These are phyloP conservation scores for Sanghuangporus sanghuang DNA, from an alignment of 1,284 basidiomycete species.

Conservation along the genomic window DNA sequence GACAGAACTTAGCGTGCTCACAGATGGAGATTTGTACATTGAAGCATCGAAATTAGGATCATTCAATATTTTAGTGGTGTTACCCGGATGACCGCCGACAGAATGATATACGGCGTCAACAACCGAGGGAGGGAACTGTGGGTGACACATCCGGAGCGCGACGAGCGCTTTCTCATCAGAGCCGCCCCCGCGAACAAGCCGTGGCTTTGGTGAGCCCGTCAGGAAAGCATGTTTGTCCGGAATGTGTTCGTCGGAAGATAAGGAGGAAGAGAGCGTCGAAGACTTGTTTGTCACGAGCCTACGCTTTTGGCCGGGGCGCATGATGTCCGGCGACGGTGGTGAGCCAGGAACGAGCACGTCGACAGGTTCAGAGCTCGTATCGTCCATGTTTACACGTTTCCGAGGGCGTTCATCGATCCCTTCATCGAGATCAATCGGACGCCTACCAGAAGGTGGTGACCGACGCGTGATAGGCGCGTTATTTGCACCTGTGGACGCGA, in stretches of 20 bases:
- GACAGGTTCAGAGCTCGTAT: conserved; percentile 34
- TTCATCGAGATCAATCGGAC: conserved; percentile 32
- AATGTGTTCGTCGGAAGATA: conserved; percentile 62
- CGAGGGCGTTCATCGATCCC: conserved; percentile 55
- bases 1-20: background rate
- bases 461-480: conserved; percentile 34
- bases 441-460: conserved; percentile 30
- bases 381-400: conserved; percentile 57
- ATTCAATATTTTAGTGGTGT: conserved; percentile 50
- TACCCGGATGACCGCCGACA: conserved; percentile 29
- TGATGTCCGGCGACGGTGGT: conserved; percentile 54
- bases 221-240: conserved; percentile 37
- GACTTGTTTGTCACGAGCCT: conserved; percentile 32
- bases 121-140: conserved; percentile 37
- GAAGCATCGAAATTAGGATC: conserved; percentile 50
- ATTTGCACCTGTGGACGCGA: conserved; percentile 29
- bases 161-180: conserved; percentile 44
- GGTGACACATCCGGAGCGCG: conserved; percentile 57
- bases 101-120: conserved; percentile 45
- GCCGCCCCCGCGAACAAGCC: conserved; percentile 49
- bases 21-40: conserved; percentile 23
- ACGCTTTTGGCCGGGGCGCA: conserved; percentile 45
- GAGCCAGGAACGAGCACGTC: conserved; percentile 31
- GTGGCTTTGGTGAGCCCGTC: conserved; percentile 41
- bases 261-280: conserved; percentile 32